Percentiles rank a stretch among this genome's conserved stretches.
Conservation (phyloP, 1,284 basidiomycete species). For the Microbotryomycetes sp. region DNA sequence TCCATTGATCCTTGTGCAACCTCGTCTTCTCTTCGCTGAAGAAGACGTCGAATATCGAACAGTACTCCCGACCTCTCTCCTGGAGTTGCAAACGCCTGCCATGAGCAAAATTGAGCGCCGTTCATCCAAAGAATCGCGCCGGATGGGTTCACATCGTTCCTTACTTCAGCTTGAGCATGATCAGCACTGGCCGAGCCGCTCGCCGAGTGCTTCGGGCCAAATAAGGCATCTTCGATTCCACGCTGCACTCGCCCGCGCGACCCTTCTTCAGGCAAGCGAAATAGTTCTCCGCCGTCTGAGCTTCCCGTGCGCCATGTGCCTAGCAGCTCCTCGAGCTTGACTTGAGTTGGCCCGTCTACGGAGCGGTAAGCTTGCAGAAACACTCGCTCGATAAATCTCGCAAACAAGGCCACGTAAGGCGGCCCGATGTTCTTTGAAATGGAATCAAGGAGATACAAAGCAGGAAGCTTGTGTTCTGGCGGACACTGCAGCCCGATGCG, state of each 20-base stretch:
- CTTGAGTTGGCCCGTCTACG: conserved; percentile 53
- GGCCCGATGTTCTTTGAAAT: conserved; percentile 85
- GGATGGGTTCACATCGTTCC: background rate
- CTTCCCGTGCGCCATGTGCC: conserved; percentile 82
- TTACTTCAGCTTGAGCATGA: no score
- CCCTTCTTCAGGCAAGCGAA: conserved; percentile 46
- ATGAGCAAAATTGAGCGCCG: no score
- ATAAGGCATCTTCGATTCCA: conserved; percentile 32
- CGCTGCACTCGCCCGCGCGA: conserved; percentile 22
- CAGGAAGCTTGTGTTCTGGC: conserved; percentile 83
- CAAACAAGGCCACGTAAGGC: conserved; percentile 63
- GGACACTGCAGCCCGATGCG: conserved; percentile 28
- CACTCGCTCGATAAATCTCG: conserved; percentile 42
- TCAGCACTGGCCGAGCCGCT: no score
- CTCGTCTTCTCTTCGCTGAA: conserved; percentile 24
- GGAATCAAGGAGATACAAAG: conserved; percentile 91
- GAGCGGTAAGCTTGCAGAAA: conserved; percentile 71
- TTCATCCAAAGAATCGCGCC: background rate
- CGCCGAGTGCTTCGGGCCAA: no score
- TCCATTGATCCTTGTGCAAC: conserved; percentile 59
- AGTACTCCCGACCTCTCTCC: conserved; percentile 32
- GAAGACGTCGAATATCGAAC: conserved; percentile 30
- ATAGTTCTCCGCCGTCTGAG: conserved; percentile 69
- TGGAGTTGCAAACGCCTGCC: conserved; percentile 7
- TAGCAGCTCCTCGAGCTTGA: conserved; percentile 94